Percentiles rank a stretch among this genome's conserved stretches.
phyloP scores from a whole-genome alignment of 2,329 filamentous ascomycete genomes.

The Macroventuria anomochaeta region DNA sequence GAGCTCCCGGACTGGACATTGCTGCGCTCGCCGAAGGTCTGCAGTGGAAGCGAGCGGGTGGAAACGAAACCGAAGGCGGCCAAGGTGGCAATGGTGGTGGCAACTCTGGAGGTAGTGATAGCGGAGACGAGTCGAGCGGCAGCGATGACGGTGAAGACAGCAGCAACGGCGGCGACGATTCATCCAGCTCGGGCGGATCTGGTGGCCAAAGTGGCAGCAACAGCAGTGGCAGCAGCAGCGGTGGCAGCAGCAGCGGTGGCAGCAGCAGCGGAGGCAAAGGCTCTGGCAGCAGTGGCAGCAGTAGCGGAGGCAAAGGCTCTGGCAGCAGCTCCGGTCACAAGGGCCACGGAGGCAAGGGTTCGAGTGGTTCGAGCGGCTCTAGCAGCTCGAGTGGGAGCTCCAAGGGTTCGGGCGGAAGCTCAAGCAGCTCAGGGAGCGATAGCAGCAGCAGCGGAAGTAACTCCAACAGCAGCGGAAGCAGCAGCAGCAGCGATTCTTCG shows the following conservation, averaged over 20 bases:
- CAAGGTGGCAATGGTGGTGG: not conserved
- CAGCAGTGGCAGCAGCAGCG: too few relatives aligned
- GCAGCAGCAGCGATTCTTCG: not conserved
- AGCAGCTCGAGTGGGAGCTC: not conserved
- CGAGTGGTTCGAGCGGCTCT: not conserved
- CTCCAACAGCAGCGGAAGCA: not conserved
- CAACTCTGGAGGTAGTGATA: not conserved
- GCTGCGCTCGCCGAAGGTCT: not conserved
- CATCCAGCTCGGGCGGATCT: not conserved
- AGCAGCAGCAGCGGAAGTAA: not conserved
- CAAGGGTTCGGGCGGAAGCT: not conserved
- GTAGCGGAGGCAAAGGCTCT: not conserved
- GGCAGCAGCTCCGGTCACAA: not conserved
- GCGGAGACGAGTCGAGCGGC: not conserved
- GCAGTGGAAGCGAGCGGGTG: slow-evolving; percentile 1
- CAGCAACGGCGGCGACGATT: not conserved
- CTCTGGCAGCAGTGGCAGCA: not conserved
- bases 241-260: too few relatives aligned
- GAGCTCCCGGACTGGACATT: not conserved
- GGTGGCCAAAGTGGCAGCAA: too few relatives aligned
- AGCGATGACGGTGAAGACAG: not conserved
- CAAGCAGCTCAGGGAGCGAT: not conserved
- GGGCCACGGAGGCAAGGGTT: not conserved
- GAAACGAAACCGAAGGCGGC: not conserved
- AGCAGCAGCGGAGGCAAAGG: not conserved